Evolutionary conservation across 2,329 filamentous ascomycete species (phyloP).

Genomic region (Apiospora kogelbergensis): DNA sequence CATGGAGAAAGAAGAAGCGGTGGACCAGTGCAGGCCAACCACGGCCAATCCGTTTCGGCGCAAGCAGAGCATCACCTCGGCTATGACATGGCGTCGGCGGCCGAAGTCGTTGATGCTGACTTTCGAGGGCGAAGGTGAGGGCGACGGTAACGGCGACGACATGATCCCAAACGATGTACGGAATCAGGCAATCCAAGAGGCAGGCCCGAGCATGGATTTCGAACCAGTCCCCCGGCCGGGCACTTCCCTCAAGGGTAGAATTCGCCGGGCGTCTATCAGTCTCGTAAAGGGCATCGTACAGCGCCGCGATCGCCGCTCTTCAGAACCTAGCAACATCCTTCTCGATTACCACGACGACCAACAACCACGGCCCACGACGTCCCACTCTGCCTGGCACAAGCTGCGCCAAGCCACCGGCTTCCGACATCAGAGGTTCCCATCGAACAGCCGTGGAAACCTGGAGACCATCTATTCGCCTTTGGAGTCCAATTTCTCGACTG

Average conservation of each 20-base stretch:
- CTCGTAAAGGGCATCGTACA: slow-evolving; percentile 52
- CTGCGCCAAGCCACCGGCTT: slow-evolving; percentile 52
- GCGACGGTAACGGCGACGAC: slow-evolving; percentile 32
- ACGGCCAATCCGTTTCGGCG: slow-evolving; percentile 38
- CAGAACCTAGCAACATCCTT: slow-evolving; percentile 21
- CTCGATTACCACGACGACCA: slow-evolving; percentile 24
- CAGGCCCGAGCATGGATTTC: background rate
- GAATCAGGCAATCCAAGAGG: slow-evolving; percentile 27
- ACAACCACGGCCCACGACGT: slow-evolving; percentile 48
- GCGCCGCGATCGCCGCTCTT: slow-evolving; percentile 40
- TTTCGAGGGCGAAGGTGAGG: slow-evolving; percentile 17
- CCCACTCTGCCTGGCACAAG: slow-evolving; percentile 51
- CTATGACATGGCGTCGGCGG: slow-evolving; percentile 47
- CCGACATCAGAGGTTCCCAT: slow-evolving; percentile 46
- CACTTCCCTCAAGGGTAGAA: slow-evolving; percentile 45
- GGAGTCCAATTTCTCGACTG: slow-evolving; percentile 28
- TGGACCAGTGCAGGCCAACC: slow-evolving; percentile 21
- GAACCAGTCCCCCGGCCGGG: background rate
- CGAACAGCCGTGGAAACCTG: slow-evolving; percentile 40
- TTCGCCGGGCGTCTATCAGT: slow-evolving; percentile 56
- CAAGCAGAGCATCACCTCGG: slow-evolving; percentile 47
- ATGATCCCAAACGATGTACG: slow-evolving; percentile 23
- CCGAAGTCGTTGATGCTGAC: slow-evolving; percentile 42
- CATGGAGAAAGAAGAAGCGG: slow-evolving; percentile 21
- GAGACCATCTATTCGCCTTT: slow-evolving; percentile 39